These are phyloP conservation scores for Spizellomyces sp. DNA, from an alignment of 192 early-diverging fungal genomes.

Conservation along the genomic window DNA sequence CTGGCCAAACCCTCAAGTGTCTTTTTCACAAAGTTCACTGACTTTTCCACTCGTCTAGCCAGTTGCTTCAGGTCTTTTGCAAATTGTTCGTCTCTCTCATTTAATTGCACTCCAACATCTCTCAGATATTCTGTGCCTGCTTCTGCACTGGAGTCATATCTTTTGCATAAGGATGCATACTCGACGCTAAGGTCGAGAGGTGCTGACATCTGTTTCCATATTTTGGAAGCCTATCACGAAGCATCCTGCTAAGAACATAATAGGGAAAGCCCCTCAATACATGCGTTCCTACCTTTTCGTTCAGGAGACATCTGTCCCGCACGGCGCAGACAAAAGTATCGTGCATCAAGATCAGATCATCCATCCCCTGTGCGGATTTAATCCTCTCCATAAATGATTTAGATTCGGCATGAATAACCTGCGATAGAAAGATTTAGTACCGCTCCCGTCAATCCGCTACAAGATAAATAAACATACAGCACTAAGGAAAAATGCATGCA, in stretches of 20 bases:
- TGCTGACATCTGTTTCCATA: slow-evolving; percentile 19
- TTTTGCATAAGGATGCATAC: slow-evolving; percentile 16
- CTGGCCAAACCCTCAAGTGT: slow-evolving; percentile 22
- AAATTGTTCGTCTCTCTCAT: slow-evolving; percentile 2
- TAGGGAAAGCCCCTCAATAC: background rate
- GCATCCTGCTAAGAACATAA: background rate
- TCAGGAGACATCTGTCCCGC: slow-evolving; percentile 23
- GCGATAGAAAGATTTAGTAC: background rate
- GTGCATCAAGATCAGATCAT: slow-evolving; percentile 16
- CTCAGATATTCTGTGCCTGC: background rate
- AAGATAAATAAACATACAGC: background rate
- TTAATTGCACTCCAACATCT: background rate
- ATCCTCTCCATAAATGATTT: background rate
- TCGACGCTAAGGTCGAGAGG: slow-evolving; percentile 5
- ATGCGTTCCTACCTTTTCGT: background rate
- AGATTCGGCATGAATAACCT: slow-evolving; percentile 31
- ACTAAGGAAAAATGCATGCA: slow-evolving; percentile 10
- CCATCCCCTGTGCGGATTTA: slow-evolving; percentile 12
- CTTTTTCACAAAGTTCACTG: slow-evolving; percentile 8
- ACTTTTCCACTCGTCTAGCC: background rate
- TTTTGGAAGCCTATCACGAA: background rate
- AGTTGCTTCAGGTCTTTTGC: slow-evolving; percentile 3
- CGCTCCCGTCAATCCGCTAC: background rate
- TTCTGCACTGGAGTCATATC: background rate
- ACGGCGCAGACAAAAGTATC: slow-evolving; percentile 8